A percentile compares a stretch with the other conserved stretches of the same genome.
These are phyloP conservation scores for Mycena albidolilacea DNA, from an alignment of 768 basidiomycete species.

Conservation along the genomic window DNA sequence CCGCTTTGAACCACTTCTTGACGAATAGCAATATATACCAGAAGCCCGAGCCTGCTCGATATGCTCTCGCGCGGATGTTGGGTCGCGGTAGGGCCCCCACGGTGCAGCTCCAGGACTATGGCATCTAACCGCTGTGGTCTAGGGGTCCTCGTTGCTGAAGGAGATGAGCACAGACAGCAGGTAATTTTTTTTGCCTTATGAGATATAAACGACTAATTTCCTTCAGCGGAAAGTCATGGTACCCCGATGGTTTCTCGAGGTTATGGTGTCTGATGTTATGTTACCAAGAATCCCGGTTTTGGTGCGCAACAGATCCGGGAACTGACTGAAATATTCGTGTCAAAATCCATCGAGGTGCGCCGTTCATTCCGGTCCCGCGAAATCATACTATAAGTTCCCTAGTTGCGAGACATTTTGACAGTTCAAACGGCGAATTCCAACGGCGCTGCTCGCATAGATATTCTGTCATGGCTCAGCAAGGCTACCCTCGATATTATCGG, in stretches of 20 bases:
- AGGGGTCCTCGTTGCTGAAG: slow-evolving; percentile 55
- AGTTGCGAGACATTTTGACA: slow-evolving; percentile 55
- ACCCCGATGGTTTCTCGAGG: not conserved
- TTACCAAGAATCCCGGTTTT: slow-evolving; percentile 61
- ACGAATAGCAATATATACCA: slow-evolving; percentile 58
- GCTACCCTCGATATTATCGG: slow-evolving; percentile 75
- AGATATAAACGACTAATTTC: not conserved
- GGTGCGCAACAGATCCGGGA: slow-evolving; percentile 61
- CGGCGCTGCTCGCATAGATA: slow-evolving; percentile 54
- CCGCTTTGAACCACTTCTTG: slow-evolving; percentile 66
- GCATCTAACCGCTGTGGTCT: not conserved
- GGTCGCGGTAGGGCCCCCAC: slow-evolving; percentile 36
- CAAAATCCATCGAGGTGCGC: slow-evolving; percentile 53
- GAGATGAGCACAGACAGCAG: slow-evolving; percentile 43
- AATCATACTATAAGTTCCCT: not conserved
- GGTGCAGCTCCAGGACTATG: not conserved
- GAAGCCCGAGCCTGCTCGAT: slow-evolving; percentile 55
- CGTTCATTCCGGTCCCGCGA: not conserved
- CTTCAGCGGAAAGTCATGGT: slow-evolving; percentile 47
- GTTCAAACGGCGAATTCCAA: slow-evolving; percentile 41
- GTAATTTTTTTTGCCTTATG: not conserved
- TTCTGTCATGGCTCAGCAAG: slow-evolving; percentile 65
- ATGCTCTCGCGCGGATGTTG: slow-evolving; percentile 48
- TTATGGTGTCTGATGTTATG: not conserved
- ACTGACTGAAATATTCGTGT: slow-evolving; percentile 57